These are phyloP conservation scores for Fusarium multiceps DNA, from an alignment of 2,329 filamentous ascomycete genomes.

Conservation along the genomic window DNA sequence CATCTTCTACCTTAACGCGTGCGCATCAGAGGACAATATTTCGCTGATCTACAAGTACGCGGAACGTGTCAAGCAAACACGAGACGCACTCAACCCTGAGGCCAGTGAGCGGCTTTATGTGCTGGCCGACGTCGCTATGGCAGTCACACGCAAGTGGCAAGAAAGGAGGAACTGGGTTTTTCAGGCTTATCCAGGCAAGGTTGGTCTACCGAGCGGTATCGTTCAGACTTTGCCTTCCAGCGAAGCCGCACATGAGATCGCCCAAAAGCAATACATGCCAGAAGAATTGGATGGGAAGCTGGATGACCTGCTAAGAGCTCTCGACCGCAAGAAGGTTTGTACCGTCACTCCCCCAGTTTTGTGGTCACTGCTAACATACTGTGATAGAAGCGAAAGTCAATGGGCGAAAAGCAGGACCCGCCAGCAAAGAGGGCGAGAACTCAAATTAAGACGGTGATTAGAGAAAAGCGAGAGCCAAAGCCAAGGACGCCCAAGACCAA, in stretches of 20 bases:
- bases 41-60: slow-evolving; percentile 91
- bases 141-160: slow-evolving; percentile 85
- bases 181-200: slow-evolving; percentile 83
- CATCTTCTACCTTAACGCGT: slow-evolving; percentile 84
- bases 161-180: slow-evolving; percentile 88
- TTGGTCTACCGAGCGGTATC: slow-evolving; percentile 81
- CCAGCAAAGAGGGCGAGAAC: slow-evolving; percentile 53
- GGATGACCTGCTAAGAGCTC: slow-evolving; percentile 71
- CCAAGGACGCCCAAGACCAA: slow-evolving; percentile 51
- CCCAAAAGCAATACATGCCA: slow-evolving; percentile 85
- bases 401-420: slow-evolving; percentile 61
- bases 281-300: slow-evolving; percentile 80
- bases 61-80: slow-evolving; percentile 90
- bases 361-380: slow-evolving; percentile 40
- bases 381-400: slow-evolving; percentile 67
- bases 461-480: slow-evolving; percentile 52
- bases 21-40: slow-evolving; percentile 88
- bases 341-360: neutral
- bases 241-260: slow-evolving; percentile 83
- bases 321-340: slow-evolving; percentile 79
- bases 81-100: slow-evolving; percentile 77
- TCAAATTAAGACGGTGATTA: slow-evolving; percentile 52
- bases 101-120: slow-evolving; percentile 83
- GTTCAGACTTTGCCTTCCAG: slow-evolving; percentile 82
- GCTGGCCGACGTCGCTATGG: slow-evolving; percentile 86